Evolutionary conservation across 495 filamentous ascomycete species (phyloP), one percentile per base, ranked within the genome.

Genomic region (Paragyromitra xinjiangensis): DNA sequence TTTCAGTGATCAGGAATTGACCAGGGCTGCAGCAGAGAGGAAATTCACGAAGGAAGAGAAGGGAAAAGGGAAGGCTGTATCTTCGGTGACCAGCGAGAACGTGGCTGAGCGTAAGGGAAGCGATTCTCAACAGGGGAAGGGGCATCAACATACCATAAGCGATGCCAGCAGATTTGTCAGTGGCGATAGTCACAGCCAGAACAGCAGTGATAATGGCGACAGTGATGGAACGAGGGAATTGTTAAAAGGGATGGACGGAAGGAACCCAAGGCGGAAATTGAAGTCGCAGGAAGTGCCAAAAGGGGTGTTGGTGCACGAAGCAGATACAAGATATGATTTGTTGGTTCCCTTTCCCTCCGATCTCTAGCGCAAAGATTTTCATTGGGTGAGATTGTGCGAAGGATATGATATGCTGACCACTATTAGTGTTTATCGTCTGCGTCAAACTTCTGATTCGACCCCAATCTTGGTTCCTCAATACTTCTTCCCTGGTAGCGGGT

Each of bases 381-480:
- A 24, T 77, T 64, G 44, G 73, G 14, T n/a, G 3, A 29, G 6
- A 26, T 51, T 26, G 9, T 40, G 34, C 42, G 34, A 64, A 40
- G 67, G 48, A 5, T 5, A 12, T 42, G 29, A 73, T 63, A 14
- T 75, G 50, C 61, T 81, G 40, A 81, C 79, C 26, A 48, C 29
- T 29, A 66, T 45, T 61, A 82, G 80, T n/a, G 67, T 77, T 44
- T 82, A 82, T 69, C 80, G 80, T 39, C 78, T 82, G 77, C 80
- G 80, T 58, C 75, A 79, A 69, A 82, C 80, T 24, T 71, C 80
- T 14, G 80, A 82, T 73, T 67, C 74, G 7, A 75, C 59, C 7
- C 80, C 80, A 12, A 79, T 82, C 48, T 53, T 82, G 39, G 80
- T 82, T 63, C 80, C 80, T 55, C 80, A 82, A 34, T 82, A 82